Base-by-base conservation (phyloP, 73 alveolate species). In the Breviolum minutum region DNA sequence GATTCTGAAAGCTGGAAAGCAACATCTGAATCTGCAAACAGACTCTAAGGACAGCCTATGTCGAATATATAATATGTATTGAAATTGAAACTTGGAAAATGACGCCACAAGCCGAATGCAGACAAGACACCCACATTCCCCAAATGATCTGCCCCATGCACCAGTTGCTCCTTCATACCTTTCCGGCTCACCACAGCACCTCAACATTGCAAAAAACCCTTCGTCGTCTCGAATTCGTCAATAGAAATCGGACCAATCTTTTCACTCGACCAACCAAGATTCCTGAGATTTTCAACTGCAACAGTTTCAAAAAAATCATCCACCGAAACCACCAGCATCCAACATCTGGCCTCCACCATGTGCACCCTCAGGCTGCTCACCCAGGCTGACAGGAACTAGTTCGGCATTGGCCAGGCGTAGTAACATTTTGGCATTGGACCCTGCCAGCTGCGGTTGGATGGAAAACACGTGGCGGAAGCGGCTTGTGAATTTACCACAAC, bases 391-490 rank as follows among this genome's bases (percentile, higher is more conserved):
- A 6, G 97, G 97, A n/a, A 63, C 74, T 20, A 27, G 4, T n/a
- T 20, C 64, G 27, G 70, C 54, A 69, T 79, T 79, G 32, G 80
- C 88, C 87, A 90, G 30, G 40, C 97, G 97, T 24, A 90, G 88
- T n/a, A 90, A 24, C 73, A 90, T 63, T 87, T 90, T 70, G 97
- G 97, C 97, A 22, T 90, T 90, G 79, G 97, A 90, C 24, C 97
- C 97, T 89, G 61, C 66, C 71, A 20, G 66, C 27, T 10, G 63
- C 32, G 5, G 95, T 22, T 70, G 17, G 29, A 32, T 62, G 26
- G 14, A 76, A 24, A 40, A 76, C 17, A 19, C 17, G 62, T n/a
- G 22, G 29, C 22, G 64, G 61, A 8, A 11, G 12, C 24, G 32
- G 11, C 20, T 77, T 7, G 62, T n/a, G 32, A 76, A 76, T 13